Conservation (phyloP, 2,329 filamentous ascomycete species). For the Setomelanomma holmii region DNA sequence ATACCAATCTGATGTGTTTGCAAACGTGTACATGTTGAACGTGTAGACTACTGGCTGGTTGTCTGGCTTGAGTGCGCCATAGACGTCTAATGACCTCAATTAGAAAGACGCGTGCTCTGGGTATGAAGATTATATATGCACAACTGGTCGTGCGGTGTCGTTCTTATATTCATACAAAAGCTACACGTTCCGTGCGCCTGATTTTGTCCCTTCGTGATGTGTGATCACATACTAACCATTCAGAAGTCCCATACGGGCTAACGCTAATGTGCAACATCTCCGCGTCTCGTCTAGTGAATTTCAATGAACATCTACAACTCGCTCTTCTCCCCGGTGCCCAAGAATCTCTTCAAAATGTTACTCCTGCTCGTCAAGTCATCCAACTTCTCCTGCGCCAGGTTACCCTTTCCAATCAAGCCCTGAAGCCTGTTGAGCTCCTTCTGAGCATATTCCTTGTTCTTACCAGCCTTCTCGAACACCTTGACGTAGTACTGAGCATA, state of each 20-base stretch:
- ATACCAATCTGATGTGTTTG: too few species aligned
- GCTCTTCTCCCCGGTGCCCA: conserved; percentile 68
- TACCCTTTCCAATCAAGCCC: conserved; percentile 83
- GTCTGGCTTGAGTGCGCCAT: too few species aligned
- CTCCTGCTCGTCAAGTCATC: conserved; percentile 86
- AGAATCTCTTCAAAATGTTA: conserved; percentile 86
- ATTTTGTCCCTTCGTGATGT: neutral
- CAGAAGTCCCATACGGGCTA: conserved; percentile 1
- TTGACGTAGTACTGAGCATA: conserved; percentile 95
- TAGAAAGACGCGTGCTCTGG: too few species aligned
- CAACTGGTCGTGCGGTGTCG: too few species aligned
- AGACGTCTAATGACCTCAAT: too few species aligned
- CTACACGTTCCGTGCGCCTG: conserved; percentile 2
- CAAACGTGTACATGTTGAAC: too few species aligned
- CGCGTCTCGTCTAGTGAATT: too few species aligned
- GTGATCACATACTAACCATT: conserved; percentile 1
- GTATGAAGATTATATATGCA: too few species aligned
- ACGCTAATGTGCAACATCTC: neutral
- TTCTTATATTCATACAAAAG: conserved; percentile 11
- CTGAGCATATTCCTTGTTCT: conserved; percentile 77
- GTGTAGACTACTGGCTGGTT: too few species aligned
- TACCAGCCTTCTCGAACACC: conserved; percentile 82
- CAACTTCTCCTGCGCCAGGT: conserved; percentile 81
- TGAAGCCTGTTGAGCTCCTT: conserved; percentile 87
- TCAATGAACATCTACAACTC: conserved; percentile 77